Evolutionary conservation across 176 grass and related monocot genomes (phyloP).

Genomic region (Leersia perrieri): DNA sequence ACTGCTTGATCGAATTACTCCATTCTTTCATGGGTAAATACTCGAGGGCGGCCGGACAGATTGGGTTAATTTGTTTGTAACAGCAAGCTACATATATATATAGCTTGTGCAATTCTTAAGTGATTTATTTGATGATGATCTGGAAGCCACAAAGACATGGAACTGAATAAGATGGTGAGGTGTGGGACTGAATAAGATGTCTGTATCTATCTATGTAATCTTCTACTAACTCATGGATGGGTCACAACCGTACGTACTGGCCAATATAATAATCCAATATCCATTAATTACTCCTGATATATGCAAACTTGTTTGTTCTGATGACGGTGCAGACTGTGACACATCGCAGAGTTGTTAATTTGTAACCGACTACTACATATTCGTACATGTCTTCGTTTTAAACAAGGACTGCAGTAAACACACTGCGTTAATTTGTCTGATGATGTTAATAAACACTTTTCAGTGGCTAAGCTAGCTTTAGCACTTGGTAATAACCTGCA

Average conservation of each 20-base stretch:
- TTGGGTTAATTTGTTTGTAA: constrained; percentile 25
- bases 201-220: neutral
- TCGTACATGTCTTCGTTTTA: neutral
- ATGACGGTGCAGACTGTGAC: neutral
- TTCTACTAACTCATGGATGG: neutral
- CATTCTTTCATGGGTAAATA: constrained; percentile 44
- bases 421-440: neutral
- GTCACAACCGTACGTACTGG: neutral
- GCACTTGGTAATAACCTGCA: neutral
- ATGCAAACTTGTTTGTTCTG: neutral
- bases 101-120: no score
- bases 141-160: neutral
- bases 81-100: neutral
- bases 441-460: no score
- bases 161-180: neutral
- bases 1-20: neutral
- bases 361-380: neutral
- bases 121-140: neutral
- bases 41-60: no score
- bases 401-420: neutral
- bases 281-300: neutral
- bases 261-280: neutral
- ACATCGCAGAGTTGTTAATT: neutral
- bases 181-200: neutral
- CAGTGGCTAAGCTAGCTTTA: neutral